Evolutionary conservation across 2,329 filamentous ascomycete species (phyloP), one percentile per base, ranked within the genome.

Genomic region (Arachnopeziza araneosa): DNA sequence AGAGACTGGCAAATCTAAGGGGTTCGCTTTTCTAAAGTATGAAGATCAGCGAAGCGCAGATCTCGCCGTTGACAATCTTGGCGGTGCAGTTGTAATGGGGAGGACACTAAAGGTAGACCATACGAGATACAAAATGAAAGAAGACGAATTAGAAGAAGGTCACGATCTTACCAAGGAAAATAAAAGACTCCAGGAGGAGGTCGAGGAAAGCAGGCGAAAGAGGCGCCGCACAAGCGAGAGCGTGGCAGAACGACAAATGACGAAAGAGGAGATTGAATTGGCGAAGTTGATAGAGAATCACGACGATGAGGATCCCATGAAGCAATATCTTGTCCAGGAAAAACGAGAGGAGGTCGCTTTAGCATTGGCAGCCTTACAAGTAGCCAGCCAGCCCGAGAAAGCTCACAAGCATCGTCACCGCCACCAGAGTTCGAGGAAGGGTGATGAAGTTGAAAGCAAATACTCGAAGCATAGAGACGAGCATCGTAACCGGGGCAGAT

Each of bases 241-340:
- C 54, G 72, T 75, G 60, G 71, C 70, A 60, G 74, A 72, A 56
- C 77, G 89, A 60, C 87, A 88, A 1, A 74, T 90, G 77, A 75
- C 96, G 12, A 88, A 85, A 62, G 93, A 97, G 71, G 93, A 98
- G 76, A 78, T 79, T 58, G 93, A 98, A 72, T 76, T 98, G 55
- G 84, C 85, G 55, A 81, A 85, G 52, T 74, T 98, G 59, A 85
- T 96, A 56, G 78, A 83, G 57, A 87, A 93, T 19, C 89, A 96
- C 65, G 95, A 98, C 66, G 93, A 97, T 24, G 93, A 98, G 63
- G 95, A 99, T 73, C 95, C 95, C 0, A 99, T 99, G 95, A 97
- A 96, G 75, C 86, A 85, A 48, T 97, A 90, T 69, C 73, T 98
- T 64, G 86, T 97, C 56, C 84, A 93, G 64, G 89, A 96, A 75